Percentiles rank a stretch among this genome's conserved stretches.
Conservation (phyloP, 2,329 filamentous ascomycete species). For the Sporothrix phasma region DNA sequence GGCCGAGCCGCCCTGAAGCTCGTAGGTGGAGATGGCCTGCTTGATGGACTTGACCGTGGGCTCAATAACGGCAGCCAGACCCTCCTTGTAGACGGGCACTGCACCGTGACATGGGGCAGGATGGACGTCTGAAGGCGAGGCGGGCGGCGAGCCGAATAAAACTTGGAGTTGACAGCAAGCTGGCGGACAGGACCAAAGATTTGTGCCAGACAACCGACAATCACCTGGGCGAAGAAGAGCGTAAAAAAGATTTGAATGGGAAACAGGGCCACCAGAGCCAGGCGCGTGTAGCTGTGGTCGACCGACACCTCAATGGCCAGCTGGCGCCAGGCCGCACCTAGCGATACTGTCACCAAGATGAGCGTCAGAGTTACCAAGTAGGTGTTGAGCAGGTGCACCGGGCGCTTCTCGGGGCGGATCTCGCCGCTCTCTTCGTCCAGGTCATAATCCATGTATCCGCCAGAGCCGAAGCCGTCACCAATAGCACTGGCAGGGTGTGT, state of each 20-base stretch:
- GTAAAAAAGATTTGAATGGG: slow-evolving; percentile 73
- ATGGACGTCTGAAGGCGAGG: slow-evolving; percentile 45
- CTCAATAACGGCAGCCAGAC: slow-evolving; percentile 61
- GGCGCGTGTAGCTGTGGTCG: slow-evolving; percentile 51
- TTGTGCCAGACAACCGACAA: slow-evolving; percentile 65
- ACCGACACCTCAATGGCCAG: slow-evolving; percentile 59
- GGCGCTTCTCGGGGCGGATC: slow-evolving; percentile 52
- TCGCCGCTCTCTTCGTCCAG: slow-evolving; percentile 65
- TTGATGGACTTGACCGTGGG: slow-evolving; percentile 72
- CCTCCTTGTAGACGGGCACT: slow-evolving; percentile 84
- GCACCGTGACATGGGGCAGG: slow-evolving; percentile 68
- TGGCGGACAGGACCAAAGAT: slow-evolving; percentile 67
- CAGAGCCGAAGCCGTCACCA: neutral
- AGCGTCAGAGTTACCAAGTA: slow-evolving; percentile 58
- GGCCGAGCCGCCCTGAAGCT: slow-evolving; percentile 66
- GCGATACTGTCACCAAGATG: slow-evolving; percentile 51
- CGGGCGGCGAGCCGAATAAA: slow-evolving; percentile 65
- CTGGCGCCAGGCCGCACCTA: slow-evolving; percentile 61
- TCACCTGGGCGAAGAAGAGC: slow-evolving; percentile 70
- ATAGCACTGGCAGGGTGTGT: slow-evolving; percentile 15
- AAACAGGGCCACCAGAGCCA: slow-evolving; percentile 55
- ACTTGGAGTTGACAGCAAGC: slow-evolving; percentile 66
- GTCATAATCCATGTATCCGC: slow-evolving; percentile 36
- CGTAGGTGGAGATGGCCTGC: slow-evolving; percentile 66
- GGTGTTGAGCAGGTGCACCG: slow-evolving; percentile 60